Conservation (phyloP, 2,329 filamentous ascomycete species). For the Colletotrichum tropicale region DNA sequence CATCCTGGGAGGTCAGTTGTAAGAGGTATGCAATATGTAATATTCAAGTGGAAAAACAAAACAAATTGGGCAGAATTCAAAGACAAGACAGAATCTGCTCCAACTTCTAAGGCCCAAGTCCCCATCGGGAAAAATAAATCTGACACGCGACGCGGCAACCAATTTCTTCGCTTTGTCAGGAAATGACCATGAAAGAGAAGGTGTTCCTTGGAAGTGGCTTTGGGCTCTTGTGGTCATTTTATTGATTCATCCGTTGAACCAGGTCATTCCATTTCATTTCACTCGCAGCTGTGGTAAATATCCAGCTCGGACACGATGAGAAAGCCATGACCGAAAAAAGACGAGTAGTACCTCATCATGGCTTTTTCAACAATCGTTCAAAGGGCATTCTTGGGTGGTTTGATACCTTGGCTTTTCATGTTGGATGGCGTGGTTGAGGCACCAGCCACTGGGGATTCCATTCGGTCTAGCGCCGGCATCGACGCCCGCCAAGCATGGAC, state of each 20-base stretch:
- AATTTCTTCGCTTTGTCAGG: neutral
- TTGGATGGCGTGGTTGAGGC: neutral
- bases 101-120: neutral
- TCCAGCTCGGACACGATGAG: neutral
- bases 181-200: neutral
- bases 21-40: neutral
- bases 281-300: neutral
- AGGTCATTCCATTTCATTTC: neutral
- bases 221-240: neutral
- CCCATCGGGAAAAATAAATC: neutral
- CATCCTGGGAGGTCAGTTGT: neutral
- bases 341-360: neutral
- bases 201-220: neutral
- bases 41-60: neutral
- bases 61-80: neutral
- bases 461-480: slow-evolving; percentile 18
- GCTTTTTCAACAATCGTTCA: neutral
- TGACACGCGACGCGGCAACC: slow-evolving; percentile 12
- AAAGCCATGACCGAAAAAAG: neutral
- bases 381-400: neutral
- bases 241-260: neutral
- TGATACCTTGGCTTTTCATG: neutral
- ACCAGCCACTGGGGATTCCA: neutral
- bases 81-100: neutral
- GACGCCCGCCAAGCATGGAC: slow-evolving; percentile 2